Base-by-base conservation (phyloP, 2,329 filamentous ascomycete species). In the Colletotrichum truncatum region DNA sequence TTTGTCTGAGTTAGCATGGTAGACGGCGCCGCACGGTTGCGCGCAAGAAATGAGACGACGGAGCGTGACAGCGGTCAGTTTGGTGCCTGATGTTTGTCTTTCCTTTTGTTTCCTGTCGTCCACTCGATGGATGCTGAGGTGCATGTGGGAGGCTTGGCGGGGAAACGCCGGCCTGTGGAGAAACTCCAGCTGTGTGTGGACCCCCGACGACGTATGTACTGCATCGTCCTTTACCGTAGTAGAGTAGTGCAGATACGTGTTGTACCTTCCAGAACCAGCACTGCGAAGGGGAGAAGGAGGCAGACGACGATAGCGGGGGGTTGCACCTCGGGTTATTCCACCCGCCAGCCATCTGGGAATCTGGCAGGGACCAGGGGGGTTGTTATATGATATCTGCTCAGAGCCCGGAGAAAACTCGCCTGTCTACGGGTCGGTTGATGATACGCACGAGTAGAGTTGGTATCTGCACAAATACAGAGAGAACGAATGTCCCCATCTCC, bases 91-190 rank as follows among this genome's bases (percentile, higher is more conserved):
- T n/a, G 16, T 6, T n/a, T 26, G 36, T 52, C 18, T 34, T 52
- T 57, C n/a, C 30, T 55, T 55, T 61, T 46, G 28, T 36, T 45
- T 39, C 36, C 34, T 25, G 55, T 38, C 36, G 26, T 16, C 61
- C 61, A 64, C 28, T 64, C 46, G 56, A 53, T 49, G 55, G 10
- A 16, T 52, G 41, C 36, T 41, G 36, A 18, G 55, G 41, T 58
- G 55, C 55, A 38, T 49, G 36, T 45, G 36, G 7, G 21, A 34
- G 55, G 39, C 61, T 64, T 61, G 61, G 61, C 56, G 41, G 61
- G 39, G 56, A 54, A 61, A 54, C 30, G 41, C 25, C 39, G 39
- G 60, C 55, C 59, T 63, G 59, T 30, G 28, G 36, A 25, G 43
- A 45, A 46, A 34, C 36, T 23, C 38, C 55, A 64, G 10, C 25